Conservation (phyloP, 257 asterid species). For the Haberlea rhodopensis region DNA sequence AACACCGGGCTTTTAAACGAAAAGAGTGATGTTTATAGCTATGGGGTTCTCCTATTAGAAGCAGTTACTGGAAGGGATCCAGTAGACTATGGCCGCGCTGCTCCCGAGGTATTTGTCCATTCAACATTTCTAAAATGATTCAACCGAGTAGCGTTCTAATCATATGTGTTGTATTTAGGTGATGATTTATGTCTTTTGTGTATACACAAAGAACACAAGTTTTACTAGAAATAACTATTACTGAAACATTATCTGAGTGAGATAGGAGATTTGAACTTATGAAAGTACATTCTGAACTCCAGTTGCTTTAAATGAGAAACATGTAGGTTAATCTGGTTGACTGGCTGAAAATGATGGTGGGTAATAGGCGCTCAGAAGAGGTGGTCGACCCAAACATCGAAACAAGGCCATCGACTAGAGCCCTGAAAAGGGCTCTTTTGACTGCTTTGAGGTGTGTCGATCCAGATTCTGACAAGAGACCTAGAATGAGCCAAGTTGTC, state of each 20-base stretch:
- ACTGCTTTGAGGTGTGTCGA: slow-evolving; percentile 95
- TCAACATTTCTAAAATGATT: not conserved
- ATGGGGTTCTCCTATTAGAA: slow-evolving; percentile 82
- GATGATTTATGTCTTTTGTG: too few species aligned
- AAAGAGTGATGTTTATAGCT: slow-evolving; percentile 92
- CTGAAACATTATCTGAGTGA: too few species aligned
- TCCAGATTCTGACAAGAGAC: slow-evolving; percentile 96
- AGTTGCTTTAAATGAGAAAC: not conserved
- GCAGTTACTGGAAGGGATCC: slow-evolving; percentile 96
- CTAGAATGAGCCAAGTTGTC: slow-evolving; percentile 92
- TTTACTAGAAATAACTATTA: too few species aligned
- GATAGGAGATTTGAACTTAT: too few species aligned
- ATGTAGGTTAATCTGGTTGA: slow-evolving; percentile 89
- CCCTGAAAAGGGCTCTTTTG: slow-evolving; percentile 85
- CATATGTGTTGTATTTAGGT: too few species aligned
- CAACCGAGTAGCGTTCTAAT: too few species aligned
- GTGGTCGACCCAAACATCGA: slow-evolving; percentile 93
- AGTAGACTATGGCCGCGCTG: slow-evolving; percentile 92
- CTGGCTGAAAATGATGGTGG: slow-evolving; percentile 98
- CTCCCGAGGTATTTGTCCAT: slow-evolving; percentile 64
- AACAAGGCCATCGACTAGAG: slow-evolving; percentile 80
- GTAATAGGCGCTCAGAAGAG: slow-evolving; percentile 87
- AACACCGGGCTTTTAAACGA: slow-evolving; percentile 90
- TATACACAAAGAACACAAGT: too few species aligned
- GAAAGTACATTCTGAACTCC: too few species aligned